Evolutionary conservation across 2,329 filamentous ascomycete genomes (phyloP).

Genomic region (Curvularia eragrostidis): DNA sequence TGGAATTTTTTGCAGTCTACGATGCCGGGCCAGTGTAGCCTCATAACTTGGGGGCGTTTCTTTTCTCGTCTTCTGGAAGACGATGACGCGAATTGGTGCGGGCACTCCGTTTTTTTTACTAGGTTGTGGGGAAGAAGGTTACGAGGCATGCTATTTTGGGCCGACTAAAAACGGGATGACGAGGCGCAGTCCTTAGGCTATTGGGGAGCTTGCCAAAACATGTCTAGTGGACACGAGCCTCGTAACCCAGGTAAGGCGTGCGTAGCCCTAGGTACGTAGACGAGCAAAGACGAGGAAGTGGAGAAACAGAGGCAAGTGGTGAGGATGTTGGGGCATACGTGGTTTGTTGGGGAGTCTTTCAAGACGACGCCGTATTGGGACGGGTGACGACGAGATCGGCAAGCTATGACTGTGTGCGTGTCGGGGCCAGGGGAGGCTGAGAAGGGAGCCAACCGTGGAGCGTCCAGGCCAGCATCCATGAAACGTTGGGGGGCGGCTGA

Average conservation of each 20-base stretch:
- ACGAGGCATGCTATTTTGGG: constrained; percentile 17
- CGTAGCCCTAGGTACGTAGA: too few species aligned
- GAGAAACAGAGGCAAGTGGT: not conserved
- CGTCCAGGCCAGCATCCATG: not conserved
- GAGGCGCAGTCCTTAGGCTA: constrained; percentile 9
- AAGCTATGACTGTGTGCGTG: constrained; percentile 4
- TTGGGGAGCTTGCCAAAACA: not conserved
- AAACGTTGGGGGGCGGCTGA: constrained; percentile 1
- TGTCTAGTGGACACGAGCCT: not conserved
- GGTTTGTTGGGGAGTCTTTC: not conserved
- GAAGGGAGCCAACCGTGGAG: not conserved
- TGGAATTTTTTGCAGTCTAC: not conserved
- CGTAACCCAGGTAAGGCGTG: not conserved
- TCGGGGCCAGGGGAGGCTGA: not conserved
- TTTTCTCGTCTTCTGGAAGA: not conserved
- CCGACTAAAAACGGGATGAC: not conserved
- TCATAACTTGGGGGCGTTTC: not conserved
- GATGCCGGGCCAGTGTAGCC: not conserved
- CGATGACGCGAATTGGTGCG: not conserved
- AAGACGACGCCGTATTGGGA: constrained; percentile 3
- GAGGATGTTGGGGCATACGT: not conserved
- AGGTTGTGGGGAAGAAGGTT: constrained; percentile 13
- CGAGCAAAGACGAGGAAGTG: not conserved
- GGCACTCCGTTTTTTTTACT: not conserved
- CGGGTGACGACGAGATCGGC: constrained; percentile 9